Base-by-base conservation (phyloP, 1,284 basidiomycete genomes). In the Apiotrichum brassicae region DNA sequence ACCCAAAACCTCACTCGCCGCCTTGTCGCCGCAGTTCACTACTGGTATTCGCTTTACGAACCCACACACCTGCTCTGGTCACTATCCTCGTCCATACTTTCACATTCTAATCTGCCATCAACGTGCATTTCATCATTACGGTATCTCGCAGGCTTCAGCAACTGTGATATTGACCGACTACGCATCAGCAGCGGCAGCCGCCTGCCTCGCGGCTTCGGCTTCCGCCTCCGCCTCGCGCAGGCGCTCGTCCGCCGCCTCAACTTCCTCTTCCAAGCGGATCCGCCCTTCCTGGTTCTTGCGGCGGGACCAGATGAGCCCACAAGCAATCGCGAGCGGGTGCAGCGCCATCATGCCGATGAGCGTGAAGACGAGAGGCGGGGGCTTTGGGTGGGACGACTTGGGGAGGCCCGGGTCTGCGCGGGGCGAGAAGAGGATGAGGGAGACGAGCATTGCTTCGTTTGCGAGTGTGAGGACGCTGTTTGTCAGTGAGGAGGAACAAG, bases 231-330 rank as follows among this genome's bases (percentile, higher is more conserved):
- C 61, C 14, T 43, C 20, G 20, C 39, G 30, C n/a, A 39, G 43
- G 18, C 54, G 54, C 51, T 60, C 59, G 36, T 68, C 63, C 8
- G 68, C 68, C 20, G 50, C 51, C 55, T 69, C 71, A 30, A 67
- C 71, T 50, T 75, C 73, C 46, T 74, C 71, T 44, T 73, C 69
- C 43, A 75, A 59, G 30, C 66, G 59, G 56, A 75, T 73, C 32
- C 73, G 59, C 4, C 71, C 70, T 50, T 72, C 67, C 11, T 30
- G 22, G 11, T 19, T 22, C 39, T 60, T 57, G 13, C 64, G 67
- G 28, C 64, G 53, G 40, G 62, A 48, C 56, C 64, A 65, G 9
- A 66, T 64, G 3, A 68, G 48, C 14, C 69, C 66, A 1, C 61
- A 62, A 2, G 70, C 43, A 6, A 71, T 48, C 1, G 65, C 64